phyloP scores from a whole-genome alignment of 495 filamentous ascomycete species.

The Annulohypoxylon maeteangense region DNA sequence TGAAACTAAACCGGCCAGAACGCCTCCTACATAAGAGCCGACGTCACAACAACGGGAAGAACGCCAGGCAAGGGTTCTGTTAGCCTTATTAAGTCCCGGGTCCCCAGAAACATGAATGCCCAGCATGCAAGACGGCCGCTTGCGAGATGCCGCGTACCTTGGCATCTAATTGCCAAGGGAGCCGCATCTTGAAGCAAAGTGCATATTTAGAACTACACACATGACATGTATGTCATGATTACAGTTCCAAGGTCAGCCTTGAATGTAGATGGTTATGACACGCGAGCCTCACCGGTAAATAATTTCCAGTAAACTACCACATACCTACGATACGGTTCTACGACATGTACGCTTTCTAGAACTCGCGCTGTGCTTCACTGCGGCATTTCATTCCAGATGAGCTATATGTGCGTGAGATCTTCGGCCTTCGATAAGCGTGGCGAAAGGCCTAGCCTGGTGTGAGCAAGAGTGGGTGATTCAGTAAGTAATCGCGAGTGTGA shows the following conservation, averaged over 20 bases:
- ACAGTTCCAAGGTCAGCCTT: not conserved
- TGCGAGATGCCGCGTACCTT: constrained; percentile 38
- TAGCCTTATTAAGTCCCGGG: constrained; percentile 29
- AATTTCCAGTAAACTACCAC: not conserved
- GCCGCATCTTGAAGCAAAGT: constrained; percentile 29
- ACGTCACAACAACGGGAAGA: constrained; percentile 25
- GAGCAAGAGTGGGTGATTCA: not conserved
- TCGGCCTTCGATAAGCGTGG: constrained; percentile 30
- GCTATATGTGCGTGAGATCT: constrained; percentile 29
- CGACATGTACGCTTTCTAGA: not conserved
- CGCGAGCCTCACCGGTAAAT: not conserved
- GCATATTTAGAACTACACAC: constrained; percentile 13
- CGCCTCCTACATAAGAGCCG: not conserved
- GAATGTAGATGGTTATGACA: constrained; percentile 7
- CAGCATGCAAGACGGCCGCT: constrained; percentile 40
- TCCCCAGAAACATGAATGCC: constrained; percentile 39
- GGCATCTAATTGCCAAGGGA: constrained; percentile 30
- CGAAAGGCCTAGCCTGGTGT: constrained; percentile 6
- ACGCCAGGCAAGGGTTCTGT: constrained; percentile 15
- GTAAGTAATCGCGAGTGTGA: constrained; percentile 23
- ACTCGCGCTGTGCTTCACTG: constrained; percentile 1
- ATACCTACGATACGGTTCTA: constrained; percentile 3
- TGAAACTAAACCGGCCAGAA: not conserved
- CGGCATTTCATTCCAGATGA: constrained; percentile 20
- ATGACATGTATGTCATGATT: not conserved